Evolutionary conservation across 2,329 filamentous ascomycete species (phyloP).

Genomic region (Colletotrichum higginsianum): DNA sequence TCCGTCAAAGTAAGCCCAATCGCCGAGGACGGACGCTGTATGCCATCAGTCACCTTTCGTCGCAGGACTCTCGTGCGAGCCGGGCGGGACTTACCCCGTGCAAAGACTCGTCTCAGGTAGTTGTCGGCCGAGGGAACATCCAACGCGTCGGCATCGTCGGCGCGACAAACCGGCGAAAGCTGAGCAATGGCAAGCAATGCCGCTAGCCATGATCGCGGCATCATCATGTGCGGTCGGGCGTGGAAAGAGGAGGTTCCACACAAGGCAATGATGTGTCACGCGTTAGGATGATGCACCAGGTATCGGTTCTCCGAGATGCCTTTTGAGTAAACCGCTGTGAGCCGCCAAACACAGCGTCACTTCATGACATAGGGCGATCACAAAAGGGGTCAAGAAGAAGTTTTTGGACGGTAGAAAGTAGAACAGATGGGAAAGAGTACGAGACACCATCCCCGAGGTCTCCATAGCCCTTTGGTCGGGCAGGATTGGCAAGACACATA

Average conservation of each 20-base stretch:
- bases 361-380: conserved; percentile 9
- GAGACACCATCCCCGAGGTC: conserved; percentile 4
- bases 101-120: conserved; percentile 32
- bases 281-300: not conserved
- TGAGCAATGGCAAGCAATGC: conserved; percentile 27
- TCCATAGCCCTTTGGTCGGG: not conserved
- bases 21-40: conserved; percentile 29
- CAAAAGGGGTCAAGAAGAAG: conserved; percentile 8
- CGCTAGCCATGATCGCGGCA: conserved; percentile 19
- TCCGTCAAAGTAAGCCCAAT: conserved; percentile 39
- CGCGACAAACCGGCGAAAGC: conserved; percentile 8
- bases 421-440: conserved; percentile 5
- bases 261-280: not conserved
- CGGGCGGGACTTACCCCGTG: conserved; percentile 9
- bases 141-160: conserved; percentile 13
- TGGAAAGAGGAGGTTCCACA: not conserved
- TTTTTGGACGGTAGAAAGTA: not conserved
- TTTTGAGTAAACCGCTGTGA: not conserved
- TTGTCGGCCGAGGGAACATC: conserved; percentile 27
- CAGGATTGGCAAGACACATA: conserved; percentile 17
- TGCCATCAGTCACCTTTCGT: conserved; percentile 3
- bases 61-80: not conserved
- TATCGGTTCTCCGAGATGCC: not conserved
- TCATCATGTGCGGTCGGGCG: conserved; percentile 12
- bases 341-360: not conserved